These are phyloP conservation scores for Imleria badia DNA, from an alignment of 768 basidiomycete species.

Conservation along the genomic window DNA sequence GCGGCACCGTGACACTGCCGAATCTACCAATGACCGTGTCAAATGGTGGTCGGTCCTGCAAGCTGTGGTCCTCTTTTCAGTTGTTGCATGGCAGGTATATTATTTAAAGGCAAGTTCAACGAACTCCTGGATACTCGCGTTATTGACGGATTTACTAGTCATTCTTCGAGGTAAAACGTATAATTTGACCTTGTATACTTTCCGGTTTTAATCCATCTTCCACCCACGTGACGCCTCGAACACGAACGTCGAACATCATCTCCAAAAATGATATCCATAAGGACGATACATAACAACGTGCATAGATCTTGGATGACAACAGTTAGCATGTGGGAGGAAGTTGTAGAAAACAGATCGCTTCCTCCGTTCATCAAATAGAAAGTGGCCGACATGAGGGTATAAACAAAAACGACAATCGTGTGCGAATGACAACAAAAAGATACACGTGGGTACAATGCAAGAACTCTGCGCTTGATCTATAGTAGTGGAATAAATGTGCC, in stretches of 20 bases:
- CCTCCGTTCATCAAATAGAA: constrained; percentile 8
- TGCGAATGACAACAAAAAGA: constrained; percentile 7
- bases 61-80: constrained; percentile 78
- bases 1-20: constrained; percentile 91
- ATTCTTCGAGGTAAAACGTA: constrained; percentile 90
- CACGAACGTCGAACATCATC: not conserved
- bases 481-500: constrained; percentile 5
- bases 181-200: constrained; percentile 51
- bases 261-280: constrained; percentile 13
- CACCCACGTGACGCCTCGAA: not conserved
- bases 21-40: constrained; percentile 90
- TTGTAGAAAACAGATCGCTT: constrained; percentile 1
- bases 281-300: constrained; percentile 22
- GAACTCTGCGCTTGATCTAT: constrained; percentile 11
- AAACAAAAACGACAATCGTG: constrained; percentile 16
- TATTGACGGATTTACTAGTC: constrained; percentile 43
- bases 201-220: not conserved
- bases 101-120: constrained; percentile 74
- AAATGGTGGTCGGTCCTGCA: constrained; percentile 99
- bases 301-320: constrained; percentile 29
- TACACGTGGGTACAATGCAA: constrained; percentile 19
- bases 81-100: constrained; percentile 97
- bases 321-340: constrained; percentile 21
- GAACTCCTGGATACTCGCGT: not conserved
- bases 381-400: constrained; percentile 17